Percentiles rank a stretch among this genome's conserved stretches.
phyloP scores from a whole-genome alignment of 371 early-diverging fungal species.

The Mucor irregularis region DNA sequence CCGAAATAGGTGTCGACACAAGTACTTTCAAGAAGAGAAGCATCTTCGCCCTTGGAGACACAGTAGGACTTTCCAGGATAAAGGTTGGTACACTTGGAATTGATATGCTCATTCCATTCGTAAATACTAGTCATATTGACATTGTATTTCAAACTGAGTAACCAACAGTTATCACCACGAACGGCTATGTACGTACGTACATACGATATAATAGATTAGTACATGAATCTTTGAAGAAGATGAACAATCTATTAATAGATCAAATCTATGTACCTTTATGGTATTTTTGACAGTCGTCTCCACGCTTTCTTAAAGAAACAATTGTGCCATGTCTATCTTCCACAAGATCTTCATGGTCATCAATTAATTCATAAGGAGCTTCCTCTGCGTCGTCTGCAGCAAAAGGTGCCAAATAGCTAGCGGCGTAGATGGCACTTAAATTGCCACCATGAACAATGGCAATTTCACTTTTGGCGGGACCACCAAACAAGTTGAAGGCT shows the following conservation, averaged over 20 bases:
- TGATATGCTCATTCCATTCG: constrained; percentile 38
- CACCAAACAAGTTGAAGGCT: background rate
- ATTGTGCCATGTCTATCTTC: constrained; percentile 11
- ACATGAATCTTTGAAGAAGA: background rate
- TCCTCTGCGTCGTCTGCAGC: constrained; percentile 31
- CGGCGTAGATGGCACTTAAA: background rate
- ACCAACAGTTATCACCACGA: constrained; percentile 36
- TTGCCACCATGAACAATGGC: constrained; percentile 8
- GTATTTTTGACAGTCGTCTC: constrained; percentile 25
- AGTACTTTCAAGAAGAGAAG: background rate
- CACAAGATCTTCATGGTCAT: constrained; percentile 29
- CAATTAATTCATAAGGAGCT: constrained; percentile 29
- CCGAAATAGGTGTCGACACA: constrained; percentile 12
- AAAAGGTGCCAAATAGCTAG: constrained; percentile 30
- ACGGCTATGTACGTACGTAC: constrained; percentile 19
- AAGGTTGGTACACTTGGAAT: constrained; percentile 37
- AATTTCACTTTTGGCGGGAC: background rate
- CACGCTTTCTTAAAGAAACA: constrained; percentile 20
- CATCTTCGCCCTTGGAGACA: constrained; percentile 16
- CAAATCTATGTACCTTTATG: constrained; percentile 21
- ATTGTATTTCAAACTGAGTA: constrained; percentile 29
- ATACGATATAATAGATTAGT: background rate
- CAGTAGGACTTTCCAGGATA: constrained; percentile 45
- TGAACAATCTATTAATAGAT: background rate
- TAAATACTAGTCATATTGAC: constrained; percentile 25